A percentile compares a stretch with the other conserved stretches of the same genome.
Conservation (phyloP, 345 rosid genomes). For the Citrus reticulata region DNA sequence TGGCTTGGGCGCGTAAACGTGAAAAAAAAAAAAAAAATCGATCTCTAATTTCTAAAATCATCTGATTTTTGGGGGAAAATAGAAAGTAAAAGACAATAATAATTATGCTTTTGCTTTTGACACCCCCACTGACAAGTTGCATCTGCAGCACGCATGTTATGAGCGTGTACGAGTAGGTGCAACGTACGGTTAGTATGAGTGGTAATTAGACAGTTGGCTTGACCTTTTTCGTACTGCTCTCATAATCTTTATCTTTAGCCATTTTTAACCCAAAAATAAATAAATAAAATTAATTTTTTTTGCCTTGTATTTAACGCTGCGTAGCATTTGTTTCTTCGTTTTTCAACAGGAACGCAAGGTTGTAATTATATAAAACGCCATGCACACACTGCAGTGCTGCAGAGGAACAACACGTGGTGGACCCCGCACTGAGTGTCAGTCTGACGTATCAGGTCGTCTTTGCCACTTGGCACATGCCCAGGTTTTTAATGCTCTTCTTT, state of each 20-base stretch:
- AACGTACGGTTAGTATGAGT: not conserved
- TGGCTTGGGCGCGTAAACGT: not conserved
- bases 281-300: not conserved
- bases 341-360: not conserved
- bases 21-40: not conserved
- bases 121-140: not conserved
- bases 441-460: constrained; percentile 10
- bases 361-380: not conserved
- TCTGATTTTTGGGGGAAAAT: not conserved
- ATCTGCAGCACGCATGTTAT: not conserved
- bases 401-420: constrained; percentile 21
- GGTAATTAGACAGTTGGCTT: not conserved
- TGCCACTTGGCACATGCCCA: constrained; percentile 18
- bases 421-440: not conserved
- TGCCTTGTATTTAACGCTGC: constrained; percentile 10
- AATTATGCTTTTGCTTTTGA: not conserved
- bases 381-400: not conserved
- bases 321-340: not conserved
- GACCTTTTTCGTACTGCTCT: not conserved
- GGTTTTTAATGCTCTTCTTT: not conserved
- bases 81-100: not conserved
- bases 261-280: too few species aligned
- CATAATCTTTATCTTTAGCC: not conserved
- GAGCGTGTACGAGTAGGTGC: not conserved
- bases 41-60: not conserved